Base-by-base conservation (phyloP, 2,329 filamentous ascomycete genomes). In the Penicillium sp. region DNA sequence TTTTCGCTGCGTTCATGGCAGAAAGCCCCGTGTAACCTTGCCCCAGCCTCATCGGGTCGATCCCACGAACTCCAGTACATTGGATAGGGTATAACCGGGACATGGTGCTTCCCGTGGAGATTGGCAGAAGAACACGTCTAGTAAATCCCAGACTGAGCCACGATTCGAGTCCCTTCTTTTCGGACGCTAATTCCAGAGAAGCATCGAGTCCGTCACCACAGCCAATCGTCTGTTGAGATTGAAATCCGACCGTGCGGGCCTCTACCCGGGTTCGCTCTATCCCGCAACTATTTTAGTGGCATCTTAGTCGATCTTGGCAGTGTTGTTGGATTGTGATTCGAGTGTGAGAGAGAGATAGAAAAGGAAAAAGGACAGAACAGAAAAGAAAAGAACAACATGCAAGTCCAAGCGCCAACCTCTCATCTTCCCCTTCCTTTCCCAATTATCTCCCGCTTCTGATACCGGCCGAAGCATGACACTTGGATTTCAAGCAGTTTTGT, bases 181-280 rank as follows among this genome's bases (percentile, higher is more conserved):
- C 34, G 19, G 48, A 46, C 36, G 29, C 46, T 43, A 48, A 44
- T 29, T n/a, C 39, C 31, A 19, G 27, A 37, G 37, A 22, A 48
- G 27, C 12, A 43, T 48, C 31, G 16, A 10, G 41, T 28, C 30
- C 25, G 45, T 37, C 5, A 10, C 16, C 10, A 46, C 13, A 31
- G 33, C 54, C 49, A 56, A 53, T 56, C 12, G 34, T 29, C 7
- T 25, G 25, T n/a, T 18, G 14, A 18, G 19, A 38, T 42, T 36
- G 28, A 3, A 9, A 35, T 45, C 50, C 47, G 49, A 37, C 37
- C 47, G 56, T 55, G 48, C 53, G 49, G 57, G 53, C 49, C 58
- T 55, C 57, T 52, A 54, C 52, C 52, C 50, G 45, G 35, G 51
- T 53, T 54, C 42, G 38, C 47, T 39, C 47, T 55, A 57, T 45